Evolutionary conservation across 345 rosid species (phyloP).

Genomic region (Ricinus communis): DNA sequence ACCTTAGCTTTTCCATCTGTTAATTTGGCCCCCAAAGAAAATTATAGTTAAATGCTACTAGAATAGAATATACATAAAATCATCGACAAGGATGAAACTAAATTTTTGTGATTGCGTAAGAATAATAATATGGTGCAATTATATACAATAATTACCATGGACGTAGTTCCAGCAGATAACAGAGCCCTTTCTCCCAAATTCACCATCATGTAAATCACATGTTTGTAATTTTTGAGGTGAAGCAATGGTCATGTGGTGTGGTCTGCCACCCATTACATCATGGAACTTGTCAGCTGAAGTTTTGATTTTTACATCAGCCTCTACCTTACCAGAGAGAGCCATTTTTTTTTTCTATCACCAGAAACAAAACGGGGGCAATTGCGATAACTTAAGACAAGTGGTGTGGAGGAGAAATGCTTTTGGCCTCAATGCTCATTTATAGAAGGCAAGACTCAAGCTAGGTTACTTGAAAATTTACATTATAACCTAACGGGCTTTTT

Average conservation of each 20-base stretch:
- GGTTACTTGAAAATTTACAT: no score
- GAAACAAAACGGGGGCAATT: no score
- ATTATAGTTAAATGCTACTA: no score
- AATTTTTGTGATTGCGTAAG: not conserved
- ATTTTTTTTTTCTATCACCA: no score
- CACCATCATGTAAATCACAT: conserved; percentile 10
- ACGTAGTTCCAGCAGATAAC: conserved; percentile 4
- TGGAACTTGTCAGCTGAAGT: conserved; percentile 22
- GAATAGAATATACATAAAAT: no score
- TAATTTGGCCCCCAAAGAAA: no score
- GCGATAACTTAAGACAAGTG: no score
- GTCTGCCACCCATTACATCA: conserved; percentile 7
- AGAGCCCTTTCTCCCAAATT: conserved; percentile 2
- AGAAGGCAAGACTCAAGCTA: no score
- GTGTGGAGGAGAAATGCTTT: no score
- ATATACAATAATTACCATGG: conserved; percentile 6
- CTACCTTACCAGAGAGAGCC: conserved; percentile 21
- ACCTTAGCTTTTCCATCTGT: conserved; percentile 3
- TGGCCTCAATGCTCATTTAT: no score
- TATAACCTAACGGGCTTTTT: no score
- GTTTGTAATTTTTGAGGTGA: not conserved
- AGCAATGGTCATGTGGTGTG: conserved; percentile 5
- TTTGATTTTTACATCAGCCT: conserved; percentile 27
- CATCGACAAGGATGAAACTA: no score
- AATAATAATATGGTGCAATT: not conserved